Conservation (phyloP, 305 asterid genomes). For the Fraxinus latifolia region DNA sequence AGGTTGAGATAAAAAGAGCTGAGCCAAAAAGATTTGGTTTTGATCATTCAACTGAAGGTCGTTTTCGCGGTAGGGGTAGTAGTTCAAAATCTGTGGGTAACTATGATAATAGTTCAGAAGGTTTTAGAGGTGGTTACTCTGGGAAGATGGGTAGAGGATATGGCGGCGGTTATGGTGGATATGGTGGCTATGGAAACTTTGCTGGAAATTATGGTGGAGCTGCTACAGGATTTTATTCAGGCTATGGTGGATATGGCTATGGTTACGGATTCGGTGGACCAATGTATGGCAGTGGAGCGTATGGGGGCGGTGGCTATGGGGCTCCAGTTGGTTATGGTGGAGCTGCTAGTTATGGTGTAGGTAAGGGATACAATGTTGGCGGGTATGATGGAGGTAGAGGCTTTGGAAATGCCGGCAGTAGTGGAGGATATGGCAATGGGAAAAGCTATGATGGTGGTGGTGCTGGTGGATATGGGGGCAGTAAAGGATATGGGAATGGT, state of each 20-base stretch:
- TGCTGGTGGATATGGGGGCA: conserved; percentile 31
- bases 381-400: conserved; percentile 34
- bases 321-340: conserved; percentile 58
- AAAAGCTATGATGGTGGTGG: conserved; percentile 28
- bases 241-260: conserved; percentile 79
- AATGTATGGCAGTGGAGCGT: conserved; percentile 65
- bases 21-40: conserved; percentile 76
- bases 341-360: conserved; percentile 41
- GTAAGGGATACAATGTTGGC: conserved; percentile 25
- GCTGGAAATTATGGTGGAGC: conserved; percentile 62
- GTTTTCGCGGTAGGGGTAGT: conserved; percentile 56
- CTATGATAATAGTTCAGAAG: conserved; percentile 47
- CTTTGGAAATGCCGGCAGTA: conserved; percentile 26
- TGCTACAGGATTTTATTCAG: conserved; percentile 60
- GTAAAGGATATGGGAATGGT: conserved; percentile 44
- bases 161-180: conserved; percentile 50
- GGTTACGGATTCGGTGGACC: conserved; percentile 86
- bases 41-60: conserved; percentile 49
- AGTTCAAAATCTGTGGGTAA: conserved; percentile 53
- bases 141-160: conserved; percentile 72
- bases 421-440: conserved; percentile 36
- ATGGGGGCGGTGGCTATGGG: conserved; percentile 27
- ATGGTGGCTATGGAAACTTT: conserved; percentile 60
- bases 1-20: conserved; percentile 91
- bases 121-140: conserved; percentile 63